phyloP scores from a whole-genome alignment of 495 filamentous ascomycete species.

The Podospora anserina region DNA sequence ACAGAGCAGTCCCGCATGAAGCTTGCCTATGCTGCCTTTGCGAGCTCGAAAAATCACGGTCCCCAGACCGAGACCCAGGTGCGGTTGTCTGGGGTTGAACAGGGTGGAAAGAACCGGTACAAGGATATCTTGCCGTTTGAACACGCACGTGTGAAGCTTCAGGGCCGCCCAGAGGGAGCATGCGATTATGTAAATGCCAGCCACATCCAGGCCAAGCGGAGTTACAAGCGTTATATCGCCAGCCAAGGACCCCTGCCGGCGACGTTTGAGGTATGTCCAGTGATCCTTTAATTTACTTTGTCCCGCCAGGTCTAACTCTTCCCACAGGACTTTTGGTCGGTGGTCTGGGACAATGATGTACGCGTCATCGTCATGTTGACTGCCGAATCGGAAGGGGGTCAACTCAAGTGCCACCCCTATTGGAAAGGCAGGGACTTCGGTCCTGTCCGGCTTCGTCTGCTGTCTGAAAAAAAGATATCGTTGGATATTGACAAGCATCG shows the following conservation, averaged over 20 bases:
- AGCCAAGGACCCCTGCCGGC: conserved; percentile 90
- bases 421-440: conserved; percentile 84
- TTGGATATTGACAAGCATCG: conserved; percentile 61
- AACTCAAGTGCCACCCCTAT: conserved; percentile 91
- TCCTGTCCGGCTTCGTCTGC: conserved; percentile 65
- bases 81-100: conserved; percentile 84
- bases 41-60: conserved; percentile 23
- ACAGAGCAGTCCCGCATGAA: conserved; percentile 88
- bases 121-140: conserved; percentile 98
- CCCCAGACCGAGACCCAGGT: conserved; percentile 26
- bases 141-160: conserved; percentile 80
- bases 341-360: conserved; percentile 95
- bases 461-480: conserved; percentile 77
- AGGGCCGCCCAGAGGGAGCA: conserved; percentile 61
- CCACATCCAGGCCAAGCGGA: conserved; percentile 70
- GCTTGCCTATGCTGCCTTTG: conserved; percentile 68
- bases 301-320: conserved; percentile 37
- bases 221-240: conserved; percentile 89
- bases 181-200: conserved; percentile 98
- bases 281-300: neutral
- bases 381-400: conserved; percentile 91
- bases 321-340: conserved; percentile 92
- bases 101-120: conserved; percentile 92
- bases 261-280: conserved; percentile 73
- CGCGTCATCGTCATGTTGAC: conserved; percentile 94